Evolutionary conservation across 192 early-diverging fungal species (phyloP), one percentile per base, ranked within the genome.

Genomic region (Endogone sp.): DNA sequence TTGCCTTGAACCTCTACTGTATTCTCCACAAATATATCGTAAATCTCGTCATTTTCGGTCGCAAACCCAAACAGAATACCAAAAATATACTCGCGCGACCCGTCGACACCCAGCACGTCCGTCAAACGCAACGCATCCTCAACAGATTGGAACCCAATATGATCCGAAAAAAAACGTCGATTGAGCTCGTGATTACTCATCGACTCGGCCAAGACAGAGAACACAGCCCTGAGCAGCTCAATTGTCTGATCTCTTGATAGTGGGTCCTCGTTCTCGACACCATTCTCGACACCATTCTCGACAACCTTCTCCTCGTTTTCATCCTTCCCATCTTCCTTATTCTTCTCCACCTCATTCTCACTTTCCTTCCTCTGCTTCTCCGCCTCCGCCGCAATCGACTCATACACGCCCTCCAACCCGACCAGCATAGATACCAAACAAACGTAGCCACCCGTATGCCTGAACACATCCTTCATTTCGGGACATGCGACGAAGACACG

Each of bases 21-120:
- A 11, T 16, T 16, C 37, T 74, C 62, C 20, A 76, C 65, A 58
- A 85, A 87, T 23, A 84, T 67, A 30, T 80, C 71, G 11, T 67
- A 54, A 2, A 87, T 29, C 0, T 63, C 71, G 10, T 82, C 80
- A 56, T 87, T 76, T 60, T 86, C 80, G 9, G 84, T 73, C 3
- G 82, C 80, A 66, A 88, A 85, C 6, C 79, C 84, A 62, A 90
- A 77, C 3, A 88, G 64, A 16, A 86, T 84, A 9, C 88, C 88
- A 62, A 90, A 79, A 60, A 86, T 67, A 20, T 80, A 69, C 20
- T 75, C 68, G 0, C 80, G 64, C 24, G 73, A 69, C 22, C 75
- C 72, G 4, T 71, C 55, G 21, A 72, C 57, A 20, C 70, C 69
- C 27, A 90, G 72, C 4, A 89, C 76, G 20, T 76, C 79, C 3